A percentile compares a stretch with the other conserved stretches of the same genome.
These are phyloP conservation scores for Metschnikowia lunata DNA, from an alignment of 805 yeast species.

Conservation along the genomic window DNA sequence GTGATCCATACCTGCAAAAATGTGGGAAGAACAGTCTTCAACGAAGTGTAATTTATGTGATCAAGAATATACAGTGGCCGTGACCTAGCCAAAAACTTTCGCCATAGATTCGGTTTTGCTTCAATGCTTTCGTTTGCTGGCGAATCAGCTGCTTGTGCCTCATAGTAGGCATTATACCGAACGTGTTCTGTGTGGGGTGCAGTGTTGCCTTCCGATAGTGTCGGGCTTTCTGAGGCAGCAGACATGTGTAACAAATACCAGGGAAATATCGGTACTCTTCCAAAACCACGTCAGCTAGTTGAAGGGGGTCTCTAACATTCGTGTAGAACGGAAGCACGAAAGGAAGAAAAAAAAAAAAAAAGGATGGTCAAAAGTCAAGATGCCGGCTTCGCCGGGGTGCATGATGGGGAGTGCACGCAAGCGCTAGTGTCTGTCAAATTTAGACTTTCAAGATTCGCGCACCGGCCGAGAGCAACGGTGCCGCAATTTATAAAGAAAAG, in stretches of 20 bases:
- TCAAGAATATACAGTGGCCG: slow-evolving; percentile 25
- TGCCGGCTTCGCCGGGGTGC: too few relatives aligned
- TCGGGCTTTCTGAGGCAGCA: background rate
- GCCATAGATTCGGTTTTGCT: background rate
- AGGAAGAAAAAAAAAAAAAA: too few relatives aligned
- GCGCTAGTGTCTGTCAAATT: too few relatives aligned
- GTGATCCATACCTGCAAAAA: slow-evolving; percentile 28
- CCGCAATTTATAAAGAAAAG: too few relatives aligned
- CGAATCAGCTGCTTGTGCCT: background rate
- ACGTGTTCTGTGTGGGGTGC: background rate
- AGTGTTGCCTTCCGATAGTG: background rate
- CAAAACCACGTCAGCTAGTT: too few relatives aligned
- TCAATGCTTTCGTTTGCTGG: background rate
- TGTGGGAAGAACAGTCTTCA: slow-evolving; percentile 22
- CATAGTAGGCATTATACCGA: background rate
- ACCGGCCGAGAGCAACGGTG: too few relatives aligned
- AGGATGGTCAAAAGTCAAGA: too few relatives aligned
- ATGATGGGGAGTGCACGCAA: too few relatives aligned
- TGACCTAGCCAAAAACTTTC: slow-evolving; percentile 1
- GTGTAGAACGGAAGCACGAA: too few relatives aligned
- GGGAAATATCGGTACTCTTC: too few relatives aligned
- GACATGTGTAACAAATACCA: background rate
- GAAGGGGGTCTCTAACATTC: too few relatives aligned
- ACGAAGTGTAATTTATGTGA: slow-evolving; percentile 24
- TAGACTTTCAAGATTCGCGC: too few relatives aligned